Percentiles rank a stretch among this genome's conserved stretches.
phyloP scores from a whole-genome alignment of 129 eudicot species.

The Flaveria brownii region DNA sequence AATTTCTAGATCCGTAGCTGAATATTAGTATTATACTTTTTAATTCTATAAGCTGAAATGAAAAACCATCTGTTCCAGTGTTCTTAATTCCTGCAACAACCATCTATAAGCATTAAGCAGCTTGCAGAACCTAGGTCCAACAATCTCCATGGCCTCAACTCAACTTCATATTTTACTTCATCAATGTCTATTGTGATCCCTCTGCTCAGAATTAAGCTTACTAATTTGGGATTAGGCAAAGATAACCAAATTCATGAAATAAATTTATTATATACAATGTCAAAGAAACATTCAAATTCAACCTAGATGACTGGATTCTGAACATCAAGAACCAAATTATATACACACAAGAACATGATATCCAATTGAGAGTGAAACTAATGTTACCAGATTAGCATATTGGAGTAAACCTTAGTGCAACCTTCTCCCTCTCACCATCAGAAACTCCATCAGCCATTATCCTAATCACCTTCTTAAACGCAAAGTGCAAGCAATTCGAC shows the following conservation, averaged over 20 bases:
- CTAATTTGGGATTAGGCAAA: not conserved
- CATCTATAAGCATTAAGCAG: too few species aligned
- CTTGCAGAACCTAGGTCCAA: too few species aligned
- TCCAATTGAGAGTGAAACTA: not conserved
- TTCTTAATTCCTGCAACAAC: too few species aligned
- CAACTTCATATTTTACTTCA: too few species aligned
- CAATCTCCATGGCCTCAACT: too few species aligned
- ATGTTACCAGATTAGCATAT: slow-evolving; percentile 22
- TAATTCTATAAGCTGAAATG: too few species aligned
- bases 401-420: slow-evolving; percentile 28
- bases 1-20: too few species aligned
- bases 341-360: slow-evolving; percentile 22
- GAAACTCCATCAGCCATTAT: slow-evolving; percentile 24
- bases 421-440: slow-evolving; percentile 31
- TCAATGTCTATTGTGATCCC: too few species aligned
- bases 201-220: too few species aligned
- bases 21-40: too few species aligned
- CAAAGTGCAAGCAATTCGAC: slow-evolving; percentile 48
- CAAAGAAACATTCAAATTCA: not conserved
- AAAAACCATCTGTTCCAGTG: too few species aligned
- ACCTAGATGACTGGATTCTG: not conserved
- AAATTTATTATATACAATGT: slow-evolving; percentile 25
- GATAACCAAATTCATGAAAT: slow-evolving; percentile 7
- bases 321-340: slow-evolving; percentile 23
- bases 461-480: slow-evolving; percentile 41